Base-by-base conservation (phyloP, 768 basidiomycete species). In the Goffeauzyma gilvescens region DNA sequence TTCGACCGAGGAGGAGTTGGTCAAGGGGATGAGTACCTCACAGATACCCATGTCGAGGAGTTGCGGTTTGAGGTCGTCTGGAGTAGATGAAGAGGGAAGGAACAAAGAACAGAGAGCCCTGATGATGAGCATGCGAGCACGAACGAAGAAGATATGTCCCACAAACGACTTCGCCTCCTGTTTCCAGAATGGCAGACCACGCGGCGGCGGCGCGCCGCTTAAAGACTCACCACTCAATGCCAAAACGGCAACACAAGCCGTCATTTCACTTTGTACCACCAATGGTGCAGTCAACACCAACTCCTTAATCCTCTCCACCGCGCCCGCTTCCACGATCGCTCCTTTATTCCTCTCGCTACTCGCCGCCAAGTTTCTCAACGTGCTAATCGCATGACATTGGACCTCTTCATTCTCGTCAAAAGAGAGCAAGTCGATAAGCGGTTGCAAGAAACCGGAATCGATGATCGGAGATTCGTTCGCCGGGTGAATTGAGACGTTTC, bases 371-470 rank as follows among this genome's bases (percentile, higher is more conserved):
- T 98, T 98, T 13, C 93, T 75, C 33, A 98, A 69, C 0, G 93
- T 98, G 10, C 86, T 90, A 51, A 98, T 98, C 15, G 93, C 93
- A 55, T 98, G 93, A 58, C 93, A 96, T 61, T 98, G 93, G 18
- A 98, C 87, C 65, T 98, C 93, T 67, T 98, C 93, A 57, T 96
- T 96, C 64, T 98, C 93, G 64, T 95, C 95, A 69, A 95, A 96
- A 1, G 89, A 84, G 17, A 98, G 70, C 24, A 98, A 73, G 59
- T 85, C 87, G 63, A 98, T 95, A 30, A 98, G 69, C 1, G 93
- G 93, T 55, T 85, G 81, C 49, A 96, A 67, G 71, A 98, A 98
- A 15, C 90, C 90, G 26, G 86, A 82, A 56, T 98, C 93, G 62
- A 98, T 98, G 63, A 98, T 98, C 14, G 90, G 93, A 1, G 87